Evolutionary conservation across 805 yeast species (phyloP).

Genomic region (Helenozyma baotianmanensis): DNA sequence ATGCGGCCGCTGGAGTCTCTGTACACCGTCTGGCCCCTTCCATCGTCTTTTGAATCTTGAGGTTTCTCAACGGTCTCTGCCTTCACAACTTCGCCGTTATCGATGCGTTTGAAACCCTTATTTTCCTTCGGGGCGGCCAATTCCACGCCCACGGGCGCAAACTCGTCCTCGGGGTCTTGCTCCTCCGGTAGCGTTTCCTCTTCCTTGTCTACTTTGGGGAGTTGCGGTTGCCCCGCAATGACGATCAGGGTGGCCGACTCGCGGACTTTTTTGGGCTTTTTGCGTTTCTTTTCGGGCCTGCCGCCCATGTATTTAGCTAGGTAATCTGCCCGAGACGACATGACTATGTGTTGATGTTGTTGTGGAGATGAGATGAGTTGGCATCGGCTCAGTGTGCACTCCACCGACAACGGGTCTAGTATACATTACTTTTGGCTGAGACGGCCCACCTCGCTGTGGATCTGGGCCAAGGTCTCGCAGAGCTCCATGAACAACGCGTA

Average conservation of each 20-base stretch:
- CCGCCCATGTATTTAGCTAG: conserved; percentile 26
- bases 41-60: too few relatives aligned
- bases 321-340: conserved; percentile 28
- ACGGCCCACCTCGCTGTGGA: conserved; percentile 41
- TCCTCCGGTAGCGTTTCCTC: conserved; percentile 1
- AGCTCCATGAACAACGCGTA: conserved; percentile 68
- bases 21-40: conserved; percentile 46
- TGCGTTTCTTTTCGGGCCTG: conserved; percentile 6
- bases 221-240: conserved; percentile 6
- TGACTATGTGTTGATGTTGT: neutral
- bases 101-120: conserved; percentile 37
- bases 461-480: conserved; percentile 67
- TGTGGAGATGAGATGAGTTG: neutral
- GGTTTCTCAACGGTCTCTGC: conserved; percentile 2
- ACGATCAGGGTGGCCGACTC: conserved; percentile 3
- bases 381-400: too few relatives aligned
- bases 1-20: conserved; percentile 32
- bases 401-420: too few relatives aligned
- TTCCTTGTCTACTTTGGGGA: neutral
- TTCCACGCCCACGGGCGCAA: conserved; percentile 21
- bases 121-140: conserved; percentile 7
- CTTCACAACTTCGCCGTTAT: conserved; percentile 18
- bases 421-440: neutral
- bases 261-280: conserved; percentile 8
- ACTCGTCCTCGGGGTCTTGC: conserved; percentile 15